A percentile compares a stretch with the other conserved stretches of the same genome.
These are phyloP conservation scores for Hygrocybe coccinea DNA, from an alignment of 768 basidiomycete species.

Conservation along the genomic window DNA sequence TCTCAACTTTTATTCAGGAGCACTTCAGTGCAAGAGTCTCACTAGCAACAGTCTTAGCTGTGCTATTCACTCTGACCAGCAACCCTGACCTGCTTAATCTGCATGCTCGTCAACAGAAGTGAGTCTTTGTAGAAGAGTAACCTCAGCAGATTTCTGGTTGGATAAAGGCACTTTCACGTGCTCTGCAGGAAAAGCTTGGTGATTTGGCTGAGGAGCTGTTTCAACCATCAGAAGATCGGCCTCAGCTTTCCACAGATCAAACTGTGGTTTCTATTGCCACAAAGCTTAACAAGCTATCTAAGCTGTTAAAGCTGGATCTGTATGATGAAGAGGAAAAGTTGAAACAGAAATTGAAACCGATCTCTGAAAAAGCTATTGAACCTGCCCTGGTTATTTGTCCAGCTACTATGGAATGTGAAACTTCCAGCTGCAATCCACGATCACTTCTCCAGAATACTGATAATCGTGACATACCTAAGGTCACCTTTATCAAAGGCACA, in stretches of 20 bases:
- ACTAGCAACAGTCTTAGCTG: constrained; percentile 1
- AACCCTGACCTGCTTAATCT: constrained; percentile 5
- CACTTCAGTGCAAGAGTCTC: not conserved
- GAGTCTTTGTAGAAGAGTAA: not conserved
- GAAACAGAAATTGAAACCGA: no score
- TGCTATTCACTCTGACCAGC: not conserved
- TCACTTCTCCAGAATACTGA: no score
- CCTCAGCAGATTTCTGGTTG: not conserved
- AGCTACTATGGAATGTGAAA: no score
- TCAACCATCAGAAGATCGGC: not conserved
- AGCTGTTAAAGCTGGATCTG: no score
- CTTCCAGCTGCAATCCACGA: no score
- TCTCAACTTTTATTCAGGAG: not conserved
- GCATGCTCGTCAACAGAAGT: constrained; percentile 1
- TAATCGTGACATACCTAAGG: no score
- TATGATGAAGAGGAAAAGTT: no score
- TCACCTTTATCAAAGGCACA: no score
- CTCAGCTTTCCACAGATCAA: not conserved
- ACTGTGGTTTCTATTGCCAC: no score
- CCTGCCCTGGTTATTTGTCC: no score
- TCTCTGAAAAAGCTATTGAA: no score
- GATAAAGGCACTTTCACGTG: not conserved
- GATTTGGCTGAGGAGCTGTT: not conserved
- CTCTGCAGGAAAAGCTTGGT: not conserved
- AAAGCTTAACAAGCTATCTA: no score